Percentiles rank a stretch among this genome's conserved stretches.
phyloP scores from a whole-genome alignment of 768 basidiomycete genomes.

The Tricholoma terreum region DNA sequence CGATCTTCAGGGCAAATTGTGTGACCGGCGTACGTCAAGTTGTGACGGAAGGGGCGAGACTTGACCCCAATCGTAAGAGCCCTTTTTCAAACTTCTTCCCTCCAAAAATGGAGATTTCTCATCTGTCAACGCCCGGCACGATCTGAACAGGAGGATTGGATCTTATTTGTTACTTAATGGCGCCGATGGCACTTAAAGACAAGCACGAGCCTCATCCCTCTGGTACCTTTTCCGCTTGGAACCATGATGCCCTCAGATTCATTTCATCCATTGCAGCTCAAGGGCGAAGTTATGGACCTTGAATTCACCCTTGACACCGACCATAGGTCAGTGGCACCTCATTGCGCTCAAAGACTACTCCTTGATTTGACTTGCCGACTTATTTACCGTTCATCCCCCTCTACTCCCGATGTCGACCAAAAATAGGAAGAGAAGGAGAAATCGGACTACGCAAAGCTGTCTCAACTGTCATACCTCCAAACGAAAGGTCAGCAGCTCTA shows the following conservation, averaged over 20 bases:
- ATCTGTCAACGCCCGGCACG: slow-evolving; percentile 38
- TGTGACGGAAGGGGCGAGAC: no score
- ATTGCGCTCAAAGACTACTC: slow-evolving; percentile 11
- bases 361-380: slow-evolving; percentile 41
- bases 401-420: slow-evolving; percentile 43
- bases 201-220: slow-evolving; percentile 43
- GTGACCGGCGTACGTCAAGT: slow-evolving; percentile 22
- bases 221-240: slow-evolving; percentile 46
- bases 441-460: slow-evolving; percentile 88
- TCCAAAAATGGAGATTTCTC: slow-evolving; percentile 34
- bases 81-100: slow-evolving; percentile 2
- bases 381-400: slow-evolving; percentile 43
- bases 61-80: no score
- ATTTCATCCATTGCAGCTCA: slow-evolving; percentile 60
- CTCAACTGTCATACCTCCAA: slow-evolving; percentile 93
- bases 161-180: slow-evolving; percentile 58
- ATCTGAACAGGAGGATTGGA: slow-evolving; percentile 40
- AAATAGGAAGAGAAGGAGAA: slow-evolving; percentile 80
- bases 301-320: slow-evolving; percentile 71
- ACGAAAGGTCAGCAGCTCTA: slow-evolving; percentile 61
- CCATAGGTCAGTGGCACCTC: slow-evolving; percentile 46
- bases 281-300: slow-evolving; percentile 76
- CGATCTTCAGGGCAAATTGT: slow-evolving; percentile 39
- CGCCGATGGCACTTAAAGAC: slow-evolving; percentile 55
- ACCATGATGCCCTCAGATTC: slow-evolving; percentile 56